Evolutionary conservation across 2,329 filamentous ascomycete genomes (phyloP).

Genomic region (Malbranchea cinnamomea): DNA sequence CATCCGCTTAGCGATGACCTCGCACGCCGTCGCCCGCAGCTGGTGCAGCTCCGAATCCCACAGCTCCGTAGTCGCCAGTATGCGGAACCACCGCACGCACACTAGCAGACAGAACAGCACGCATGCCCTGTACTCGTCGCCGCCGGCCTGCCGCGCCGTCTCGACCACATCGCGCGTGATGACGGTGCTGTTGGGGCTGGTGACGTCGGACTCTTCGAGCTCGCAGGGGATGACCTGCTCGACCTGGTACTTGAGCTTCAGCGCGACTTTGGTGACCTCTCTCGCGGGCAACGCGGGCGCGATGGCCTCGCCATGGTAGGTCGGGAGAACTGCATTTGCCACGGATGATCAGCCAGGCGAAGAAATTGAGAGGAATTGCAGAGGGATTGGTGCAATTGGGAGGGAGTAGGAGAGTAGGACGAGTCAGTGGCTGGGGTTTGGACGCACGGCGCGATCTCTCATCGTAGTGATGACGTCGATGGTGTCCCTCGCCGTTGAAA

Average conservation of each 20-base stretch:
- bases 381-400: background rate
- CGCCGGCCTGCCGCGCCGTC: slow-evolving; percentile 70
- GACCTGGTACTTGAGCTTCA: slow-evolving; percentile 80
- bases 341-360: too few species aligned
- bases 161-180: slow-evolving; percentile 67
- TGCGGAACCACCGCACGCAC: slow-evolving; percentile 59
- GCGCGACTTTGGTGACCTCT: slow-evolving; percentile 77
- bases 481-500: slow-evolving; percentile 13
- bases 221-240: slow-evolving; percentile 85
- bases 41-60: slow-evolving; percentile 84
- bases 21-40: slow-evolving; percentile 66
- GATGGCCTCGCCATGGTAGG: slow-evolving; percentile 22
- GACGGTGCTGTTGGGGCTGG: slow-evolving; percentile 65
- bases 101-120: slow-evolving; percentile 75
- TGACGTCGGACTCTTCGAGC: slow-evolving; percentile 60
- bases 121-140: slow-evolving; percentile 57
- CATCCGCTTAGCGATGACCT: slow-evolving; percentile 75
- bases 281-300: slow-evolving; percentile 55
- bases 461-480: slow-evolving; percentile 19
- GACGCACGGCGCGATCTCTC: slow-evolving; percentile 29
- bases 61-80: slow-evolving; percentile 64
- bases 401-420: too few species aligned
- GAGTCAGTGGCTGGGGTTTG: too few species aligned
- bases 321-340: slow-evolving; percentile 27
- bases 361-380: too few species aligned